Percentiles rank a stretch among this genome's conserved stretches.
Conservation (phyloP, 352 stramenopile genomes). For the Hyaloperonospora brassicae region DNA sequence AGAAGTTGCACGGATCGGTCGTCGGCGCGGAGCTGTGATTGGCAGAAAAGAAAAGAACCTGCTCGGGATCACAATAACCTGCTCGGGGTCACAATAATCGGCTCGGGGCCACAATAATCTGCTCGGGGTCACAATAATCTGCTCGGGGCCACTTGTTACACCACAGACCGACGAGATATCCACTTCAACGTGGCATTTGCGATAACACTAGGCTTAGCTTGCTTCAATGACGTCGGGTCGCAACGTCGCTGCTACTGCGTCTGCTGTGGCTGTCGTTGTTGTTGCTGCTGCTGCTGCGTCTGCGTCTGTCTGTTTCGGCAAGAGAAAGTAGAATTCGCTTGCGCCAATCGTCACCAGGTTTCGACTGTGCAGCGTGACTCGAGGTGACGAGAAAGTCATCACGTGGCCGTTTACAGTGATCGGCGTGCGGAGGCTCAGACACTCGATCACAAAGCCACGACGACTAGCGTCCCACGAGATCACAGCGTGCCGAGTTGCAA, state of each 20-base stretch:
- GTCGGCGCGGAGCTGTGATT: constrained; percentile 8
- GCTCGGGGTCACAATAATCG: no score
- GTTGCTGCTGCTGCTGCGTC: not conserved
- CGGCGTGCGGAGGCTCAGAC: constrained; percentile 39
- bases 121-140: no score
- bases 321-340: constrained; percentile 63
- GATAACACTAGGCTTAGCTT: constrained; percentile 3
- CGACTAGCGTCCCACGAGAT: constrained; percentile 51
- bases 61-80: no score
- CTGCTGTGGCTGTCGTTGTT: not conserved
- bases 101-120: no score
- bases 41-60: constrained; percentile 7
- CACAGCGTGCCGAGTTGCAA: constrained; percentile 48
- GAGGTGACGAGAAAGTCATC: constrained; percentile 40
- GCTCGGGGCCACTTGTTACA: no score
- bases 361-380: constrained; percentile 37
- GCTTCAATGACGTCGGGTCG: not conserved
- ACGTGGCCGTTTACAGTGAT: constrained; percentile 65
- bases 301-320: constrained; percentile 36
- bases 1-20: not conserved
- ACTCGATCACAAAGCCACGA: constrained; percentile 58
- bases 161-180: no score
- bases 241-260: not conserved
- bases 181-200: constrained; percentile 9
- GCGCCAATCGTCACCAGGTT: constrained; percentile 66